Conservation (phyloP, 345 rosid genomes). For the Abelmoschus esculentus region DNA sequence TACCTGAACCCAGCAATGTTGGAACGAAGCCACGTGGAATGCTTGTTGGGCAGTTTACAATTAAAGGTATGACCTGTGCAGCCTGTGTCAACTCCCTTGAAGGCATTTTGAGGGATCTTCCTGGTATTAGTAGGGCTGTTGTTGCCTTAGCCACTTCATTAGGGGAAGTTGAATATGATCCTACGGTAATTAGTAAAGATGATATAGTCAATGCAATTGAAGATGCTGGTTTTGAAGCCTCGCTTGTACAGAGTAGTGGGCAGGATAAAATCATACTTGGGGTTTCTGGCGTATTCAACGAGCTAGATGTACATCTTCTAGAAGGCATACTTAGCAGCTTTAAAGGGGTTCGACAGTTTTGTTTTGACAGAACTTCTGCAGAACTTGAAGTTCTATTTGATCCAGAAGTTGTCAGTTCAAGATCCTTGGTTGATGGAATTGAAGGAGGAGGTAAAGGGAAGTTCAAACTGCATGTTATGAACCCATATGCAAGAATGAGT, state of each 20-base stretch:
- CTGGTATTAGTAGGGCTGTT: conserved; percentile 85
- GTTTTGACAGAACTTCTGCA: conserved; percentile 44
- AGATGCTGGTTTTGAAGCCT: conserved; percentile 93
- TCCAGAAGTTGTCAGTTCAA: conserved; percentile 71
- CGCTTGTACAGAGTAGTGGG: conserved; percentile 90
- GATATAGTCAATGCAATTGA: conserved; percentile 84
- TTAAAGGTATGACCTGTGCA: conserved; percentile 97
- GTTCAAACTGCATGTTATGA: conserved; percentile 62
- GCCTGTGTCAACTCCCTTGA: conserved; percentile 95
- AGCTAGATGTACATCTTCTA: conserved; percentile 61
- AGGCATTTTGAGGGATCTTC: conserved; percentile 72
- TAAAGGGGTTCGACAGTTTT: conserved; percentile 74
- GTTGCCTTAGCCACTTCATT: conserved; percentile 92
- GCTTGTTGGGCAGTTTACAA: conserved; percentile 73
- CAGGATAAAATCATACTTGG: conserved; percentile 72
- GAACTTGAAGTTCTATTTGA: conserved; percentile 86
- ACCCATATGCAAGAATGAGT: conserved; percentile 81
- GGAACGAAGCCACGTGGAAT: conserved; percentile 38
- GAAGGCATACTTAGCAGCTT: conserved; percentile 55
- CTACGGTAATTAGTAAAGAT: conserved; percentile 61
- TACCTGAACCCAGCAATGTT: conserved; percentile 40
- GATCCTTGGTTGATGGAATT: conserved; percentile 74
- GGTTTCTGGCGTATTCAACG: conserved; percentile 55
- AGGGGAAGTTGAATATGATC: conserved; percentile 97
- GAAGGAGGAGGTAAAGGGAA: conserved; percentile 60